Percentiles rank a stretch among this genome's conserved stretches.
Conservation (phyloP, 2,329 filamentous ascomycete species). For the Hymenoscyphus fructigenus region DNA sequence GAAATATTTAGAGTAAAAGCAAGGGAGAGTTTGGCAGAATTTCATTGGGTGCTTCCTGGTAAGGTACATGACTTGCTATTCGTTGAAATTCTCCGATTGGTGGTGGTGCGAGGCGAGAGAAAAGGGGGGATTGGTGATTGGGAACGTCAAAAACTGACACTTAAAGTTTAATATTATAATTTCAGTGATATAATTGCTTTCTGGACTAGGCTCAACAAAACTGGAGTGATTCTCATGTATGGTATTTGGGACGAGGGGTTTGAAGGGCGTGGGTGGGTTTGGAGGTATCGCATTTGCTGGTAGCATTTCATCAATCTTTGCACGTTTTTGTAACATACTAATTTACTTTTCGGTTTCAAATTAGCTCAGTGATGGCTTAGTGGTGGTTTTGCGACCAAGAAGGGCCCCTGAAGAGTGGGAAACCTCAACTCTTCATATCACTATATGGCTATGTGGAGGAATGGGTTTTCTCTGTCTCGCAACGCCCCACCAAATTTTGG, state of each 20-base stretch:
- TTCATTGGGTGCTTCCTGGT: not conserved
- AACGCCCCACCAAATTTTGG: not conserved
- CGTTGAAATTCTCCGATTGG: not conserved
- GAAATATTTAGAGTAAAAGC: not conserved
- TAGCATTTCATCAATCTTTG: too few species aligned
- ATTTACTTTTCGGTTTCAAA: not conserved
- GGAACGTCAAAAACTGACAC: not conserved
- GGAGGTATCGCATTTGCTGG: not conserved
- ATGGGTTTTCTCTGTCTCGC: not conserved
- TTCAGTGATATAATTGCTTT: not conserved
- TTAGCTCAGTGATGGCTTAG: not conserved
- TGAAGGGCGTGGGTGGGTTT: not conserved
- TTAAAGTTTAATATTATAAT: not conserved
- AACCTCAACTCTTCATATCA: not conserved
- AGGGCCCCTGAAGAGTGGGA: not conserved
- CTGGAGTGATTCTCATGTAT: not conserved
- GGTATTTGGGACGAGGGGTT: not conserved
- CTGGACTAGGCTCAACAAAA: not conserved
- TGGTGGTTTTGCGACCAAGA: not conserved
- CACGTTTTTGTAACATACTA: too few species aligned
- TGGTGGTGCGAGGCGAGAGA: not conserved
- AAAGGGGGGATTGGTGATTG: not conserved
- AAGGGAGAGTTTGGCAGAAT: too few species aligned
- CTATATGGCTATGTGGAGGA: not conserved
- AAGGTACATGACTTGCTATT: not conserved